These are phyloP conservation scores for Debaryomycetaceae sp. DNA, from an alignment of 1,139 yeast genomes.

Conservation along the genomic window DNA sequence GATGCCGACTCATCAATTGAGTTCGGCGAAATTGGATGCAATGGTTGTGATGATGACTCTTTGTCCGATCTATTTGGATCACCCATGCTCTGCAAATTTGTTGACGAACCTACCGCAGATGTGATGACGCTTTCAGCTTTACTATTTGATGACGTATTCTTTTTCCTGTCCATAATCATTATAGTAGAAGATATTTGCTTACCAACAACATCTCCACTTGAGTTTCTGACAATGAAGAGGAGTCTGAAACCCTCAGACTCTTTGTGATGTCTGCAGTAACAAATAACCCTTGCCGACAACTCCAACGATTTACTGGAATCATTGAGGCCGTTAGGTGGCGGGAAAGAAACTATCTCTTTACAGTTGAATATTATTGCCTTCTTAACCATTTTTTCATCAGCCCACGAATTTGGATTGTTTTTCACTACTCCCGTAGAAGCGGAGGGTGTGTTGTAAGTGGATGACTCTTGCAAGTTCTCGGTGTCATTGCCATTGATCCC, in stretches of 20 bases:
- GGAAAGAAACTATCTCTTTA: conserved; percentile 77
- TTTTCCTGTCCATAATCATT: conserved; percentile 91
- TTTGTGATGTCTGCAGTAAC: conserved; percentile 93
- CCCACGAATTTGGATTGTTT: conserved; percentile 56
- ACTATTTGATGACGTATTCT: conserved; percentile 32
- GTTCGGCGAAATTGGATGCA: conserved; percentile 53
- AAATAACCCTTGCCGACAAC: conserved; percentile 81
- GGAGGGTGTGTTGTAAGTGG: conserved; percentile 10
- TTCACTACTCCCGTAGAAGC: conserved; percentile 27
- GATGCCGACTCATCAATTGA: conserved; percentile 68
- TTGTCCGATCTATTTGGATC: conserved; percentile 7
- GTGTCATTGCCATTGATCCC: conserved; percentile 34
- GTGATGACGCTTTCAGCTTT: conserved; percentile 12
- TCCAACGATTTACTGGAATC: conserved; percentile 50
- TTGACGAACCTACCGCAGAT: conserved; percentile 21
- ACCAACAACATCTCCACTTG: conserved; percentile 61
- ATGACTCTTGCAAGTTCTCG: conserved; percentile 5
- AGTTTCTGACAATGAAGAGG: conserved; percentile 65
- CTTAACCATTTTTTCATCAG: conserved; percentile 70
- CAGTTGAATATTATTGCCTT: conserved; percentile 89
- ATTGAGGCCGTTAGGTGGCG: conserved; percentile 53
- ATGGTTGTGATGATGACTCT: conserved; percentile 5
- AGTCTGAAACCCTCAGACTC: conserved; percentile 78
- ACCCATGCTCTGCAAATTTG: conserved; percentile 12
- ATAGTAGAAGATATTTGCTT: conserved; percentile 70